phyloP scores from a whole-genome alignment of 2,329 filamentous ascomycete species.

The Venturia carpophila region DNA sequence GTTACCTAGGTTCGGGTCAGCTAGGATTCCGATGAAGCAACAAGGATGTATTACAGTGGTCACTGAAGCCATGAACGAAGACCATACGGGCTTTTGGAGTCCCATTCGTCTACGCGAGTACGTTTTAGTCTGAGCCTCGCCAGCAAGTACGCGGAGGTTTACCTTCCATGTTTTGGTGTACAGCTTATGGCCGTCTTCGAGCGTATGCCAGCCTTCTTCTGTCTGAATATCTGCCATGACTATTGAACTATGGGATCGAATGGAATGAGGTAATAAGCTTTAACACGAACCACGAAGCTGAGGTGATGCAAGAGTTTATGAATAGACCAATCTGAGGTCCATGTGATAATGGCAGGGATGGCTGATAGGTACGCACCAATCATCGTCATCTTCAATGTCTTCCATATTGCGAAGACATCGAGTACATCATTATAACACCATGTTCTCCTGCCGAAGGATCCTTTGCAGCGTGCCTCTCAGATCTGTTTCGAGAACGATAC shows the following conservation, averaged over 20 bases:
- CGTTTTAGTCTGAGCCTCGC: not conserved
- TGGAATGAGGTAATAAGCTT: not conserved
- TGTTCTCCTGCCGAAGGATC: not conserved
- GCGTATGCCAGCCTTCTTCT: conserved; percentile 45
- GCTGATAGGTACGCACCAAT: not conserved
- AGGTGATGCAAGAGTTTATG: not conserved
- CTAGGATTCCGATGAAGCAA: conserved; percentile 19
- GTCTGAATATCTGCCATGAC: conserved; percentile 29
- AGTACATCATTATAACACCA: conserved; percentile 1
- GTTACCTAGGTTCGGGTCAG: conserved; percentile 42
- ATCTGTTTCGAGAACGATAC: not conserved
- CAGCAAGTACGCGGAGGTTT: conserved; percentile 19
- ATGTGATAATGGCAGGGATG: conserved; percentile 7
- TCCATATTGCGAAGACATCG: not conserved
- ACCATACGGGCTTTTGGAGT: conserved; percentile 62
- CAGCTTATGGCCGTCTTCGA: conserved; percentile 46
- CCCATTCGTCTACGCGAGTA: conserved; percentile 43
- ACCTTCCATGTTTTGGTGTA: conserved; percentile 58
- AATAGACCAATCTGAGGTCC: not conserved
- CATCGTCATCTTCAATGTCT: not conserved
- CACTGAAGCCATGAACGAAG: conserved; percentile 84
- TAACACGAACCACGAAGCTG: not conserved
- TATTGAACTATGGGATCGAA: not conserved
- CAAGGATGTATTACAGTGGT: conserved; percentile 49
- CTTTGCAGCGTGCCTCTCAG: not conserved